phyloP scores from a whole-genome alignment of 164 flowering plant genomes.

The Euptelea pleiosperma region DNA sequence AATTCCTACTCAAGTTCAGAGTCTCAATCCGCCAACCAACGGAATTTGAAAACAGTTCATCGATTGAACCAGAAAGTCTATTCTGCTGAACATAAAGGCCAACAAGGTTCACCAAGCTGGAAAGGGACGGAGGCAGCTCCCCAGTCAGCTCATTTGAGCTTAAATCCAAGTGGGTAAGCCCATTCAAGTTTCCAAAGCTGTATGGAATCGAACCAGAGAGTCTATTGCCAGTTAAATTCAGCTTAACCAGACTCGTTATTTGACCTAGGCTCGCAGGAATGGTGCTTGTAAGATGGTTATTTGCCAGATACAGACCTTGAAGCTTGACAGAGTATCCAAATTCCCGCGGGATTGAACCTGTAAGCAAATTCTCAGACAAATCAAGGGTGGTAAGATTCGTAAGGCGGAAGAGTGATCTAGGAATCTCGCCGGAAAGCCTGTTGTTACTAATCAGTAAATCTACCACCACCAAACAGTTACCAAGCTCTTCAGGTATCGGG shows the following conservation, averaged over 20 bases:
- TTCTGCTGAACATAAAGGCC: constrained; percentile 71
- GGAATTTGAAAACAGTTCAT: constrained; percentile 42
- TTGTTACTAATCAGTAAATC: constrained; percentile 59
- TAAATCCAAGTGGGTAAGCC: constrained; percentile 68
- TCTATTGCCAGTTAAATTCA: constrained; percentile 60
- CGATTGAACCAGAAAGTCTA: constrained; percentile 44
- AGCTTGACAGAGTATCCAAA: constrained; percentile 42
- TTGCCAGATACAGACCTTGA: constrained; percentile 64
- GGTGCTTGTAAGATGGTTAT: constrained; percentile 50
- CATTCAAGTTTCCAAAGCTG: constrained; percentile 49
- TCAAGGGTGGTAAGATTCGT: constrained; percentile 60
- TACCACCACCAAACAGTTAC: constrained; percentile 50
- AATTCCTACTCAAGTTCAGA: constrained; percentile 57
- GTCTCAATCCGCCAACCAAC: constrained; percentile 50
- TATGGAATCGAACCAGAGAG: constrained; percentile 57
- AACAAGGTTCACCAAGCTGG: constrained; percentile 57
- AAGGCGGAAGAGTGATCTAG: constrained; percentile 46
- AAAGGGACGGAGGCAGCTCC: constrained; percentile 50
- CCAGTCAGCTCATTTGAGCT: constrained; percentile 58
- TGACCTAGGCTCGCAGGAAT: constrained; percentile 54
- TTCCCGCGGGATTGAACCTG: constrained; percentile 50
- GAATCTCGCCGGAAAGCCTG: constrained; percentile 61
- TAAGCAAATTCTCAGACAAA: constrained; percentile 51
- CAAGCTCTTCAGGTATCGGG: constrained; percentile 63
- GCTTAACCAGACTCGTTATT: constrained; percentile 54